These are phyloP conservation scores for Sporothrix pseudoabietina DNA, from an alignment of 2,329 filamentous ascomycete genomes.

Conservation along the genomic window DNA sequence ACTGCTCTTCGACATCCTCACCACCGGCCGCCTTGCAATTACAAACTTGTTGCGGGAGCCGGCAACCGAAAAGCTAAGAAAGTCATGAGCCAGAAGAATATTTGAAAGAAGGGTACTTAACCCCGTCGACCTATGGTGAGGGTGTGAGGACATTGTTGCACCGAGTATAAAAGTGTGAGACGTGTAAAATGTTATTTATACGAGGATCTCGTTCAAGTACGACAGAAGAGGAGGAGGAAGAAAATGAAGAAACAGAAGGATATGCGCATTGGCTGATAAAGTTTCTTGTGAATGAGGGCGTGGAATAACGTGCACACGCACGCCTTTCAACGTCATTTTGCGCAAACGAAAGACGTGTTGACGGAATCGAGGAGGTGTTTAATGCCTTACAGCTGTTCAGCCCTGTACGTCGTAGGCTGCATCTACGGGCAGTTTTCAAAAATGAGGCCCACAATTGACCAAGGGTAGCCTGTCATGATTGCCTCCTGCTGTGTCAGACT, in stretches of 20 bases:
- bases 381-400: not conserved
- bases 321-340: conserved; percentile 11
- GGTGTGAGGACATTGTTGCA: not conserved
- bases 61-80: not conserved
- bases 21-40: not conserved
- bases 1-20: not conserved
- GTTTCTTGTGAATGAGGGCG: not conserved
- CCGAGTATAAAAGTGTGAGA: not conserved
- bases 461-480: not conserved
- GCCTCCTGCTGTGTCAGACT: not conserved
- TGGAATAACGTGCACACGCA: not conserved
- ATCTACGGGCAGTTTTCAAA: not conserved
- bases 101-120: not conserved
- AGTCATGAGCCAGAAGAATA: too few relatives aligned
- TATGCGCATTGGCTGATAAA: not conserved
- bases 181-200: too few relatives aligned
- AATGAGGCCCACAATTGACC: not conserved
- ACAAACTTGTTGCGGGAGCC: not conserved
- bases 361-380: not conserved
- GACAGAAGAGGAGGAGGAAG: too few relatives aligned
- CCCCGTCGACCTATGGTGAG: not conserved
- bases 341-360: not conserved
- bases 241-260: not conserved
- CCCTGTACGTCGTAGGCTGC: not conserved
- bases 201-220: too few relatives aligned